Percentiles rank a stretch among this genome's conserved stretches.
phyloP scores from a whole-genome alignment of 2,329 filamentous ascomycete genomes.

The Talaromyces albobiverticillius region DNA sequence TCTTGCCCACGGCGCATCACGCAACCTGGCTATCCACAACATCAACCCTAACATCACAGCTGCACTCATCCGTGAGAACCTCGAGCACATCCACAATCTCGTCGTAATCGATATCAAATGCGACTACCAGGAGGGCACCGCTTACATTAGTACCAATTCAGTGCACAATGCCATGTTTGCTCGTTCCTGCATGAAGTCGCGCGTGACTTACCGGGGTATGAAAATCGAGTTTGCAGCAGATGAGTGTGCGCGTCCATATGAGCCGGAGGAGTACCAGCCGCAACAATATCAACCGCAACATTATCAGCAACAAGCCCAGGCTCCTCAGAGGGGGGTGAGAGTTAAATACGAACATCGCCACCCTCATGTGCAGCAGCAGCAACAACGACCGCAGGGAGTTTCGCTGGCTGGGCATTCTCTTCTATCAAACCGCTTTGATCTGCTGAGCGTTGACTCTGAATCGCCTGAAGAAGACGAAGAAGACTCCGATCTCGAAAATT shows the following conservation, averaged over 20 bases:
- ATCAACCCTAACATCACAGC: conserved; percentile 60
- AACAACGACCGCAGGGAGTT: too few species aligned
- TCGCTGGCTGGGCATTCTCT: too few species aligned
- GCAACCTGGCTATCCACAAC: conserved; percentile 69
- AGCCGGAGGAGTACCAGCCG: conserved; percentile 18
- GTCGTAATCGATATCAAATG: conserved; percentile 66
- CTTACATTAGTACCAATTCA: conserved; percentile 72
- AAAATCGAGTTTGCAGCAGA: conserved; percentile 70
- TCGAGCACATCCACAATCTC: conserved; percentile 80
- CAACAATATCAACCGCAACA: neutral
- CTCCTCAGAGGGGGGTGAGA: neutral
- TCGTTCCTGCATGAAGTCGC: conserved; percentile 70
- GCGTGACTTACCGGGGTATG: conserved; percentile 65
- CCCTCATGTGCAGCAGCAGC: too few species aligned
- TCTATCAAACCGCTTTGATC: conserved; percentile 60
- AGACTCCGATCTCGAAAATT: too few species aligned
- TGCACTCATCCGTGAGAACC: conserved; percentile 64
- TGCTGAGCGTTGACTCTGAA: conserved; percentile 53
- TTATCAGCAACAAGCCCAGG: neutral
- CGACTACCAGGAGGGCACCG: conserved; percentile 50
- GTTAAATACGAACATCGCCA: neutral
- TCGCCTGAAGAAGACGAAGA: too few species aligned
- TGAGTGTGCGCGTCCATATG: conserved; percentile 65
- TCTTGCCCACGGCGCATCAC: conserved; percentile 63
- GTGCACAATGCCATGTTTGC: conserved; percentile 73